Evolutionary conservation across 1,284 basidiomycete genomes (phyloP), one percentile per base, ranked within the genome.

Genomic region (Malassezia nana): DNA sequence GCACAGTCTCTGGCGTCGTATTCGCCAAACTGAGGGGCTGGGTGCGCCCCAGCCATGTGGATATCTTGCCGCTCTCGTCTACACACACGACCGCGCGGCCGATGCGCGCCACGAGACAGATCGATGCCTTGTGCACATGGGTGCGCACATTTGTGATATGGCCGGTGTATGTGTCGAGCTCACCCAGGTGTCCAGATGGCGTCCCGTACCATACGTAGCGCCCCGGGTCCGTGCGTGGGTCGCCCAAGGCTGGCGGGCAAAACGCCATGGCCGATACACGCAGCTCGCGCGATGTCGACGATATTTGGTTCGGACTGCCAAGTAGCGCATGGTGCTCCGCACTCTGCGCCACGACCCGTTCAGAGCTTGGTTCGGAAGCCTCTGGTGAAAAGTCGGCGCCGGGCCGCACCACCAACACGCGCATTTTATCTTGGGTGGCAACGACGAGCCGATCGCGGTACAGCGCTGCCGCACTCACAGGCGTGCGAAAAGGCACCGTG

Each of bases 61-160:
- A 65, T 33, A 72, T 70, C 58, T 73, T 73, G 15, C 70, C 70
- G 12, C 64, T 61, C 44, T 72, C 70, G 46, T 73, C 70, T 26
- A 73, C 24, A 20, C 59, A 55, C 20, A 71, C 41, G 62, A 73
- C 70, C 33, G 58, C 51, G 39, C 58, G 52, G 28, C 67, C 66
- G 15, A 71, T 57, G 12, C 69, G 46, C 26, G 57, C 53, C 9
- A 73, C 39, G 40, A 67, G 38, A 25, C 57, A 44, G 24, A 73
- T 65, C 1, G 67, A 57, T 13, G 60, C 59, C 12, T 59, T 57
- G 40, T 73, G 70, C 1, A 66, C 55, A 28, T 58, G 64, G 29
- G 55, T 57, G 16, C 65, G 42, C 12, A 59, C 56, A 20, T 45
- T 44, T 4, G 60, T 58, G 13, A 68, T 55, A 20, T 53, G 49